phyloP scores from a whole-genome alignment of 441 rosid species.

The Pelargonium australe region DNA sequence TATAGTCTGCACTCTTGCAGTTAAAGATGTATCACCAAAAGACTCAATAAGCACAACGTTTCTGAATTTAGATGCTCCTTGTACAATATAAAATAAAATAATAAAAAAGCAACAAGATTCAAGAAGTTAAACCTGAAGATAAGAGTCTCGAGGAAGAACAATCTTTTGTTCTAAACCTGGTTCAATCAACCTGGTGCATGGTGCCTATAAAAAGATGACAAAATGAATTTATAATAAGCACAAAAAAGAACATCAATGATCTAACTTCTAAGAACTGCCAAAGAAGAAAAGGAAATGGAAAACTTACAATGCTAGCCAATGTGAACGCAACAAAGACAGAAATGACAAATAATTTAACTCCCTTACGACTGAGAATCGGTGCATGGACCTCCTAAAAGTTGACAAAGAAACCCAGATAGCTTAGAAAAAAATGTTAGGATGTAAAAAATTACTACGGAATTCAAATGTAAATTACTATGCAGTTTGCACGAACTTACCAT shows the following conservation, averaged over 20 bases:
- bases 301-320: constrained; percentile 83
- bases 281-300: constrained; percentile 17
- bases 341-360: constrained; percentile 66
- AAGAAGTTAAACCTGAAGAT: constrained; percentile 71
- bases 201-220: constrained; percentile 42
- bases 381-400: constrained; percentile 74
- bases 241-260: constrained; percentile 16
- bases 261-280: constrained; percentile 10
- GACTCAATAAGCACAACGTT: constrained; percentile 13
- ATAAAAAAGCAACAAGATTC: constrained; percentile 10
- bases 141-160: constrained; percentile 94
- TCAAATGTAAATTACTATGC: constrained; percentile 8
- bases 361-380: constrained; percentile 70
- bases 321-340: constrained; percentile 68
- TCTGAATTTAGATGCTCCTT: constrained; percentile 8
- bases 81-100: background rate
- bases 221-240: constrained; percentile 11
- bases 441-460: background rate
- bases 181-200: constrained; percentile 78
- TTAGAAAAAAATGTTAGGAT: constrained; percentile 10
- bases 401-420: constrained; percentile 19
- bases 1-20: too few species aligned
- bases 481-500: background rate
- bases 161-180: constrained; percentile 95
- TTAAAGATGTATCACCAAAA: constrained; percentile 21